These are phyloP conservation scores for Lachnum nothofagi DNA, from an alignment of 2,329 filamentous ascomycete species.

Conservation along the genomic window DNA sequence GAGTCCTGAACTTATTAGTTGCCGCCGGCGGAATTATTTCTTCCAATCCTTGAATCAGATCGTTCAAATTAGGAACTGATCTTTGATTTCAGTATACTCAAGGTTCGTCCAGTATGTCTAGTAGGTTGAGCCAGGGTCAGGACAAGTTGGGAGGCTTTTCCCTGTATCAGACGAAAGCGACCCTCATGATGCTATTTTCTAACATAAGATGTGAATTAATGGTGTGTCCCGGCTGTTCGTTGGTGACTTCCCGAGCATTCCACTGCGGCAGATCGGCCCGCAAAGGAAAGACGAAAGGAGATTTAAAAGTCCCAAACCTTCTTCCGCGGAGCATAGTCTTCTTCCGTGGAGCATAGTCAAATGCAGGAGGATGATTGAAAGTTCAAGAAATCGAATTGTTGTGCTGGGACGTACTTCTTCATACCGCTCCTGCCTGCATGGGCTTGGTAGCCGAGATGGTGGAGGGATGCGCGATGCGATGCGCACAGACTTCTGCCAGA, in stretches of 20 bases:
- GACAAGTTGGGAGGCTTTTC: neutral
- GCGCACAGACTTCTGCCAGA: constrained; percentile 12
- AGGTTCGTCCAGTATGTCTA: constrained; percentile 1
- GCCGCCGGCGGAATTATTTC: neutral
- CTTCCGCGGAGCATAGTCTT: neutral
- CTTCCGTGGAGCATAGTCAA: neutral
- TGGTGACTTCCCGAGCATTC: constrained; percentile 5
- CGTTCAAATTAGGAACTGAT: constrained; percentile 2
- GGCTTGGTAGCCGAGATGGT: neutral
- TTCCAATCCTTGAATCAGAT: constrained; percentile 20
- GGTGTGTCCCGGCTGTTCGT: constrained; percentile 4
- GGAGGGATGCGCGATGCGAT: constrained; percentile 4
- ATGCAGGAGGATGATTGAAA: neutral
- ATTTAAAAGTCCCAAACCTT: neutral
- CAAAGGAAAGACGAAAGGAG: neutral
- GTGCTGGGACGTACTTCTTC: constrained; percentile 3
- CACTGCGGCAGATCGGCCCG: constrained; percentile 8
- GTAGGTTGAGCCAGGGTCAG: neutral
- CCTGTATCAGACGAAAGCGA: too few relatives aligned
- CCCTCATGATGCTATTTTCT: too few relatives aligned
- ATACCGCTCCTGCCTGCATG: neutral
- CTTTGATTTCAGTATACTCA: neutral
- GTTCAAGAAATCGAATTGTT: constrained; percentile 1
- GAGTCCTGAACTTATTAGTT: neutral
- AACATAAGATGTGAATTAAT: neutral